Evolutionary conservation across 768 basidiomycete genomes (phyloP).

Genomic region (Agaricus subrufescens): DNA sequence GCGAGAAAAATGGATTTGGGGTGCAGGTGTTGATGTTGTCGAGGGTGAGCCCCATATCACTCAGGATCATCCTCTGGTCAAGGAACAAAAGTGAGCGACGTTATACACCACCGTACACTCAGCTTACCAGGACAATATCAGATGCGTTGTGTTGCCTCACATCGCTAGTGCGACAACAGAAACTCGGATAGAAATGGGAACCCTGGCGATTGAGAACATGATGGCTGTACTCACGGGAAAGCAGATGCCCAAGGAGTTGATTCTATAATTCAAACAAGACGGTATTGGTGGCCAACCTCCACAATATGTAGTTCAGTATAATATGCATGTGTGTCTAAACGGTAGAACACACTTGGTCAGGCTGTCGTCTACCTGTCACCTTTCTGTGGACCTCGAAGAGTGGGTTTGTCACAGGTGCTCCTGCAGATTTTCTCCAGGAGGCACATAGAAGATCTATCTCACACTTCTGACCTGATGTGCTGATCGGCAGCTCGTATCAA

Average conservation of each 20-base stretch:
- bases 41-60: constrained; percentile 83
- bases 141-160: constrained; percentile 83
- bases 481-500: too few relatives aligned
- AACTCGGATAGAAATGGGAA: constrained; percentile 80
- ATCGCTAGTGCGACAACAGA: constrained; percentile 88
- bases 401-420: too few relatives aligned
- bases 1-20: constrained; percentile 76
- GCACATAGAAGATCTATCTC: too few relatives aligned
- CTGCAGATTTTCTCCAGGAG: too few relatives aligned
- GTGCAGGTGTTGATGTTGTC: constrained; percentile 90
- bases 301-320: not conserved
- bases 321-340: too few relatives aligned
- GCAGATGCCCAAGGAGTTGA: constrained; percentile 38
- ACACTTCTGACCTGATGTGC: too few relatives aligned
- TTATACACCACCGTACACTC: not conserved
- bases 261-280: not conserved
- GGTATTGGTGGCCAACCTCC: too few relatives aligned
- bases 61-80: constrained; percentile 74
- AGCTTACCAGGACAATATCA: constrained; percentile 19
- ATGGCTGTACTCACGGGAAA: constrained; percentile 49
- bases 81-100: constrained; percentile 56
- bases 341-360: too few relatives aligned
- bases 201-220: constrained; percentile 65
- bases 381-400: too few relatives aligned
- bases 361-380: too few relatives aligned